These are phyloP conservation scores for Apocynum venetum DNA, from an alignment of 257 asterid genomes.

Conservation along the genomic window DNA sequence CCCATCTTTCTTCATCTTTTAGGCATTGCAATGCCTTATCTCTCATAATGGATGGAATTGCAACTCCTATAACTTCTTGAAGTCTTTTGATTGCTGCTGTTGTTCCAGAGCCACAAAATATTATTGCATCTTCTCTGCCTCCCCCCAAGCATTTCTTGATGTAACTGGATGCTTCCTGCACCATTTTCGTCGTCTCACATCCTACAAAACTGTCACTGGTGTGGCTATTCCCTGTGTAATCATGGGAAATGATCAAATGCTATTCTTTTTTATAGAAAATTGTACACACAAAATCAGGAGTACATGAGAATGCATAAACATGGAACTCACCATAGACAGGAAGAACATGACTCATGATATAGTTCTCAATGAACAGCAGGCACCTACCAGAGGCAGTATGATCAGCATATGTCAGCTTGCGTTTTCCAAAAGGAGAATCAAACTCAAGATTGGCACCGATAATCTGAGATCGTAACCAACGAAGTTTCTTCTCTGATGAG, in stretches of 20 bases:
- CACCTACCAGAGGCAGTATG: slow-evolving; percentile 77
- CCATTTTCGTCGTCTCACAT: slow-evolving; percentile 38
- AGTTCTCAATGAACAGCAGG: slow-evolving; percentile 52
- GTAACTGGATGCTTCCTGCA: slow-evolving; percentile 43
- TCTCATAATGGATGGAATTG: slow-evolving; percentile 47
- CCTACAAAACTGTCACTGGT: slow-evolving; percentile 66
- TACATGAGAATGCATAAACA: neutral
- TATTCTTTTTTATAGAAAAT: neutral
- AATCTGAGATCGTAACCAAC: slow-evolving; percentile 63
- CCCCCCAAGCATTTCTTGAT: slow-evolving; percentile 69
- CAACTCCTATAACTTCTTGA: slow-evolving; percentile 66
- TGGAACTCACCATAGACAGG: slow-evolving; percentile 54
- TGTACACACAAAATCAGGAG: too few species aligned
- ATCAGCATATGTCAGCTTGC: slow-evolving; percentile 68
- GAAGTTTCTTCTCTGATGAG: slow-evolving; percentile 32
- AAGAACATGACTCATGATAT: slow-evolving; percentile 37
- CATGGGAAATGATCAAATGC: neutral
- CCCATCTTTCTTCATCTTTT: slow-evolving; percentile 49
- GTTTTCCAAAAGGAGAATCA: slow-evolving; percentile 55
- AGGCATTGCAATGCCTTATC: slow-evolving; percentile 36
- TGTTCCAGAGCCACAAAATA: slow-evolving; percentile 69
- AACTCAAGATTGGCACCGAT: slow-evolving; percentile 43
- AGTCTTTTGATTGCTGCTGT: slow-evolving; percentile 68
- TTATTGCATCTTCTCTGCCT: slow-evolving; percentile 36
- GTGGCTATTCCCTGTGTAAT: slow-evolving; percentile 53